Base-by-base conservation (phyloP, 768 basidiomycete species). In the Tulasnella sp. region DNA sequence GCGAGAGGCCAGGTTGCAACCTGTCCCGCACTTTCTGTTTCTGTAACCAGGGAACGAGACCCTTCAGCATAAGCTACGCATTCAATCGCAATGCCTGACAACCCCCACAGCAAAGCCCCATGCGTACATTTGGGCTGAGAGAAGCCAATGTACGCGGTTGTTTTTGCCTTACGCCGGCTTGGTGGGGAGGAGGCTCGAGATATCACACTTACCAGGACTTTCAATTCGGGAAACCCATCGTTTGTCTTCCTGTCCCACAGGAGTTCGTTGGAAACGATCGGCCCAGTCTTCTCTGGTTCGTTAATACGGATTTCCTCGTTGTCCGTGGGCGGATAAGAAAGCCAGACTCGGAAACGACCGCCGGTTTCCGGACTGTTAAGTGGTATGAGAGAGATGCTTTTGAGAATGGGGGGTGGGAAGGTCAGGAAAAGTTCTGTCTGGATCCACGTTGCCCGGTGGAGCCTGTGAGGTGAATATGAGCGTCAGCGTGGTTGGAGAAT, bases 181-280 rank as follows among this genome's bases (percentile, higher is more conserved):
- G 27, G 46, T 32, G 27, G 46, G 46, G 2, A 48, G 7, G 46
- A 29, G 29, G 11, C 12, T 14, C 17, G 6, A 23, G 45, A n/a
- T 14, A 17, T n/a, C 7, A 8, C 46, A 71, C 82, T 66, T 65
- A 89, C 89, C 66, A 92, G 71, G 21, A 77, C 73, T 69, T 90
- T 93, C 60, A 91, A 72, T 70, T 96, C 93, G 0, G 93, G 93
- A 65, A 97, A 97, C 1, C 88, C 86, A 37, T 87, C 88, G 67
- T 93, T 86, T 21, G 80, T 70, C 66, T 97, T 97, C 60, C 93
- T 74, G 68, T 96, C 92, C 91, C 93, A 96, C 14, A 89, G 66
- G 58, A 91, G 68, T 7, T 61, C 49, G 17, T 35, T 27, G 23
- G n/a, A 32, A 29, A 57, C 23, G 19, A 34, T 29, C 31, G 43